phyloP scores from a whole-genome alignment of 352 stramenopile genomes.

The Phytopythium helicoides region DNA sequence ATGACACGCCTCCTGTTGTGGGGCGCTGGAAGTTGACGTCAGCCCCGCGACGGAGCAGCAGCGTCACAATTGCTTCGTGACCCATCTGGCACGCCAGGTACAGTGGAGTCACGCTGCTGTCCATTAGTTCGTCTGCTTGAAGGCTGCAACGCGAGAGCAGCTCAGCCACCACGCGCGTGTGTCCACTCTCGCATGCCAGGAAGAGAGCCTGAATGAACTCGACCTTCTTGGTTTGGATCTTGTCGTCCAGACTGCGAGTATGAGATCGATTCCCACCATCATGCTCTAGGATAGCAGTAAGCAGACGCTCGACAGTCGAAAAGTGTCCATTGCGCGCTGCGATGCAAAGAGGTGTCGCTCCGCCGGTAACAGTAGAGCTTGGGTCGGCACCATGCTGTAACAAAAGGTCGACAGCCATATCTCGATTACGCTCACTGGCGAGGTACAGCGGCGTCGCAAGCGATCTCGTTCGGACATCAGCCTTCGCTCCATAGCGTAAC shows the following conservation, averaged over 20 bases:
- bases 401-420: slow-evolving; percentile 62
- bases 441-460: slow-evolving; percentile 78
- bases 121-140: slow-evolving; percentile 72
- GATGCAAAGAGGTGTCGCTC: slow-evolving; percentile 67
- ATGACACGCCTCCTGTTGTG: slow-evolving; percentile 55
- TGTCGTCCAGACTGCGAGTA: slow-evolving; percentile 2
- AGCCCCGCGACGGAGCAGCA: slow-evolving; percentile 55
- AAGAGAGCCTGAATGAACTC: slow-evolving; percentile 69
- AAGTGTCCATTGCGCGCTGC: slow-evolving; percentile 78
- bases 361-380: slow-evolving; percentile 39
- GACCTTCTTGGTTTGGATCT: neutral
- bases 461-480: slow-evolving; percentile 61
- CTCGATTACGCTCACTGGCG: slow-evolving; percentile 70
- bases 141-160: slow-evolving; percentile 52
- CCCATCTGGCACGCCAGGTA: slow-evolving; percentile 87
- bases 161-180: slow-evolving; percentile 62
- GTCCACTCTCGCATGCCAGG: slow-evolving; percentile 72
- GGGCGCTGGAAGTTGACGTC: slow-evolving; percentile 65
- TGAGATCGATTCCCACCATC: slow-evolving; percentile 9
- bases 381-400: slow-evolving; percentile 41
- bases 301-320: slow-evolving; percentile 45
- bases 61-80: slow-evolving; percentile 52
- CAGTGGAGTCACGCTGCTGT: slow-evolving; percentile 74
- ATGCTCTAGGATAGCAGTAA: slow-evolving; percentile 24
- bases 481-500: slow-evolving; percentile 40